Conservation (phyloP, 768 basidiomycete species). For the Podaxis carcinomalis region DNA sequence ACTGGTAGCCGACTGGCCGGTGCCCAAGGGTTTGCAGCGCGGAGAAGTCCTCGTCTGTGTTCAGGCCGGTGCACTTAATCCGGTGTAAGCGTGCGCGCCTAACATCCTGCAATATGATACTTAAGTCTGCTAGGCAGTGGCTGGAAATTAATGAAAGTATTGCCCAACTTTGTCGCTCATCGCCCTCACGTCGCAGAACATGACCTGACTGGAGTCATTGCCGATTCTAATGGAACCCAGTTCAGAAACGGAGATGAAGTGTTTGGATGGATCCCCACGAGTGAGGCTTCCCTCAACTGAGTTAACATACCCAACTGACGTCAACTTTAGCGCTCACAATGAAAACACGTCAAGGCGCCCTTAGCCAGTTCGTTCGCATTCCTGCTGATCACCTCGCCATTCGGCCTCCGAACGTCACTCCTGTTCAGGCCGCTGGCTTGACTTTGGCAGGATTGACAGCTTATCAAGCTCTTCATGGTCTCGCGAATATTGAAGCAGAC, state of each 20-base stretch:
- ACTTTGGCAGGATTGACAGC: constrained; percentile 57
- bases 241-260: constrained; percentile 61
- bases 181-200: constrained; percentile 53
- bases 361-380: constrained; percentile 54
- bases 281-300: constrained; percentile 8
- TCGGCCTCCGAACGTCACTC: constrained; percentile 47
- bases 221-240: constrained; percentile 45
- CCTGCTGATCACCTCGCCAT: constrained; percentile 33
- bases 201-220: constrained; percentile 64
- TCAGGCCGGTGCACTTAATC: constrained; percentile 58
- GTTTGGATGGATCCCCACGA: constrained; percentile 47
- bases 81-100: constrained; percentile 40
- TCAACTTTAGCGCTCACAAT: constrained; percentile 19
- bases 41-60: constrained; percentile 33
- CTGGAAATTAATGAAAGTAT: constrained; percentile 48
- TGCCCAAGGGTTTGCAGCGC: constrained; percentile 27
- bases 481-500: constrained; percentile 47
- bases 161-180: constrained; percentile 42
- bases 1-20: constrained; percentile 32
- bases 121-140: constrained; percentile 33
- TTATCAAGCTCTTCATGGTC: constrained; percentile 46
- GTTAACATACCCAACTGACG: background rate
- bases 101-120: background rate
- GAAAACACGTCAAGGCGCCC: constrained; percentile 45
- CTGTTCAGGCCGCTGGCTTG: constrained; percentile 58